Conservation (phyloP, 768 basidiomycete genomes). For the Boletus vinaceobasis region DNA sequence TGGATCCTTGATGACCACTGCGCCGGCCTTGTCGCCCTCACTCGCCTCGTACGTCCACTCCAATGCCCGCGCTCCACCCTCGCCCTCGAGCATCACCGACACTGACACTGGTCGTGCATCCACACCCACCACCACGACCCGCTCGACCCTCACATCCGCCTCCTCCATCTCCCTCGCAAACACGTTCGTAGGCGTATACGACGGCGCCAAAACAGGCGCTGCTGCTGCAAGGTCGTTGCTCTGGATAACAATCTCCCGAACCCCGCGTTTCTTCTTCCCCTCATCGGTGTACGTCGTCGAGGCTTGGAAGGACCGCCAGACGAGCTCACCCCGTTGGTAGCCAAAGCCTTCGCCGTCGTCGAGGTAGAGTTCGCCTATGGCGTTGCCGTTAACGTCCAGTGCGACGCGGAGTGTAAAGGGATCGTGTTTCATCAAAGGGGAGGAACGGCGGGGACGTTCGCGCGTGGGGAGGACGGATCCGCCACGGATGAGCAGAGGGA, state of each 20-base stretch:
- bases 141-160: conserved; percentile 70
- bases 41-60: conserved; percentile 70
- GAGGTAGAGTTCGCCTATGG: conserved; percentile 85
- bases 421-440: conserved; percentile 84
- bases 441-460: conserved; percentile 81
- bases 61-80: conserved; percentile 39
- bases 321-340: conserved; percentile 70
- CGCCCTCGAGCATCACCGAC: conserved; percentile 47
- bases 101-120: conserved; percentile 52
- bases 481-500: conserved; percentile 86
- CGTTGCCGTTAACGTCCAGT: conserved; percentile 53
- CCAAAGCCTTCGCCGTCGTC: conserved; percentile 89
- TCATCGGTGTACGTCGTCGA: conserved; percentile 35
- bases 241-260: conserved; percentile 41
- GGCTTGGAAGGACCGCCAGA: conserved; percentile 78
- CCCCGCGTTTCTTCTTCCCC: conserved; percentile 3
- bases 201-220: conserved; percentile 44
- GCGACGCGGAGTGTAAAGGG: conserved; percentile 91
- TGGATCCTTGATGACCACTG: conserved; percentile 77
- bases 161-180: conserved; percentile 61
- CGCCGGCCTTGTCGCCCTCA: conserved; percentile 53
- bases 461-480: conserved; percentile 88
- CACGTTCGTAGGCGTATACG: conserved; percentile 55
- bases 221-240: conserved; percentile 62
- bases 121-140: conserved; percentile 77